phyloP scores from a whole-genome alignment of 805 yeast genomes.

The Sugiyamaella boreocaroliniensis region DNA sequence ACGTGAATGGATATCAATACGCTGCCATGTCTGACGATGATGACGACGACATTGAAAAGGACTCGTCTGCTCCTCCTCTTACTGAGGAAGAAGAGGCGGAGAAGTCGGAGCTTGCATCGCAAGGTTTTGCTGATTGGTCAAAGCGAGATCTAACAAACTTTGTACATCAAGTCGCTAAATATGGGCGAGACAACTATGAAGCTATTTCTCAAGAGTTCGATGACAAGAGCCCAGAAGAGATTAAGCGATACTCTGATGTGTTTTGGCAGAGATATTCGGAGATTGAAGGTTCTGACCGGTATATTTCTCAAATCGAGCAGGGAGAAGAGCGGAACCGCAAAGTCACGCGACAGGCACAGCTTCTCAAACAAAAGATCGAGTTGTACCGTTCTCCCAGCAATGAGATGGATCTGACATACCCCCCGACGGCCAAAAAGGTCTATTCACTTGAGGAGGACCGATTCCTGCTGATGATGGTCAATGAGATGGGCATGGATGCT shows the following conservation, averaged over 20 bases:
- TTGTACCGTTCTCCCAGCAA: conserved; percentile 67
- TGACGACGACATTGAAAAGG: conserved; percentile 41
- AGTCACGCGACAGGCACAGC: conserved; percentile 63
- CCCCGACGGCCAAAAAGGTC: conserved; percentile 63
- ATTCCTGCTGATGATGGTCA: conserved; percentile 68
- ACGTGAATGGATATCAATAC: conserved; percentile 56
- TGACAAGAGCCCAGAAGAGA: conserved; percentile 66
- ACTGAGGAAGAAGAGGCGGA: conserved; percentile 69
- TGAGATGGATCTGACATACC: conserved; percentile 62
- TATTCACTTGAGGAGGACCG: conserved; percentile 88
- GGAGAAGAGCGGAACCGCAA: conserved; percentile 78
- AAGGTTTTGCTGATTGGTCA: conserved; percentile 77
- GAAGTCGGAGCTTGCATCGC: conserved; percentile 49
- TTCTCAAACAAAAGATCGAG: conserved; percentile 66
- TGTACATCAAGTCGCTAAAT: conserved; percentile 60
- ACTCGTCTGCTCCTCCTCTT: conserved; percentile 65
- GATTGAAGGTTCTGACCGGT: conserved; percentile 86
- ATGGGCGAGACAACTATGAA: conserved; percentile 68
- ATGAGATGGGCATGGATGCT: conserved; percentile 70
- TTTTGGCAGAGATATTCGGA: conserved; percentile 75
- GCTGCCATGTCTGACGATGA: conserved; percentile 40
- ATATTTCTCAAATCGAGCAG: conserved; percentile 68
- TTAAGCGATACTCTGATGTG: conserved; percentile 63
- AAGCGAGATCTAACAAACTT: conserved; percentile 84
- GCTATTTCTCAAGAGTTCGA: conserved; percentile 74